These are phyloP conservation scores for Solanum clarkiae DNA, from an alignment of 257 asterid genomes.

Conservation along the genomic window DNA sequence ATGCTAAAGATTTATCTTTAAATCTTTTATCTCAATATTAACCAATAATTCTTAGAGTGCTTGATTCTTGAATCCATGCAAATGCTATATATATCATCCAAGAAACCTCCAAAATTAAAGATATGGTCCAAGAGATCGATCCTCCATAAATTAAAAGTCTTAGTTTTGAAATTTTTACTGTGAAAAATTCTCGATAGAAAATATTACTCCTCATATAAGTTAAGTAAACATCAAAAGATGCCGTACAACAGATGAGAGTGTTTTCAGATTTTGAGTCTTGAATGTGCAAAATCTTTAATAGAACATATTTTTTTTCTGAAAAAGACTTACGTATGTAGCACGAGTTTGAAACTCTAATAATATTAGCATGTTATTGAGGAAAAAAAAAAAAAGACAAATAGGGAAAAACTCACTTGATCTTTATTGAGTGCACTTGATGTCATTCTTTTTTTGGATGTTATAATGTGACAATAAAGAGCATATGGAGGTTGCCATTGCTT, in stretches of 20 bases:
- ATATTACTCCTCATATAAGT: background rate
- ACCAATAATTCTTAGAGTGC: background rate
- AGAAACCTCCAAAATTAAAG: background rate
- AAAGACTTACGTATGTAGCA: too few relatives aligned
- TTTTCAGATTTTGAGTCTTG: too few relatives aligned
- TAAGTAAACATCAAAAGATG: too few relatives aligned
- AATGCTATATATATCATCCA: too few relatives aligned
- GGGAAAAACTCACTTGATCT: background rate
- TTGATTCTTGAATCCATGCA: too few relatives aligned
- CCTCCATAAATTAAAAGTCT: background rate
- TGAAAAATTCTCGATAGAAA: background rate
- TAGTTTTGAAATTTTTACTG: background rate
- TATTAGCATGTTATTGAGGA: background rate
- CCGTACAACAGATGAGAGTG: too few relatives aligned
- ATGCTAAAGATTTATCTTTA: background rate
- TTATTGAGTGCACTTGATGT: background rate
- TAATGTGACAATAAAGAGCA: slow-evolving; percentile 19
- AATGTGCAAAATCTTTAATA: too few relatives aligned
- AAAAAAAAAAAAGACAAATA: background rate
- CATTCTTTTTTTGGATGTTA: background rate
- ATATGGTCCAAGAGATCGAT: background rate
- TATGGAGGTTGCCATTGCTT: slow-evolving; percentile 54
- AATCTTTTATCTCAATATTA: background rate
- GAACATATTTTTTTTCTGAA: too few relatives aligned
- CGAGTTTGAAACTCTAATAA: background rate